Conservation (phyloP, 768 basidiomycete species). For the Cystofilobasidium bisporidii region DNA sequence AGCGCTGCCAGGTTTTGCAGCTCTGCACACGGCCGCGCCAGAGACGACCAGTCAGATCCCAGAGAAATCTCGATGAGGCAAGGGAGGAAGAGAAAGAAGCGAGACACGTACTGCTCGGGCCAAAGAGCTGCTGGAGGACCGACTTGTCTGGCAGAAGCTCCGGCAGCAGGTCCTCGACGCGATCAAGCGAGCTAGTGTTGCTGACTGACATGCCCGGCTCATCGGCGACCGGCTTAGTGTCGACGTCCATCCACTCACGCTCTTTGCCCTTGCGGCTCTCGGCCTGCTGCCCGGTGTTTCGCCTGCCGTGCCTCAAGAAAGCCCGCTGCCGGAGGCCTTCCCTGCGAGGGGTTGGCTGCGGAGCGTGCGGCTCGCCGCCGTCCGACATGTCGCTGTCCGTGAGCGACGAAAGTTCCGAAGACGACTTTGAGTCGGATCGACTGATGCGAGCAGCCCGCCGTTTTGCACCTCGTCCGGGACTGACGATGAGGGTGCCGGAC, state of each 20-base stretch:
- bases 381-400: background rate
- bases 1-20: background rate
- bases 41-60: background rate
- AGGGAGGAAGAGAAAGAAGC: background rate
- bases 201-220: background rate
- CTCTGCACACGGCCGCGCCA: background rate
- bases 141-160: background rate
- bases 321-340: background rate
- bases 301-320: background rate
- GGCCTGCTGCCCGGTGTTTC: background rate
- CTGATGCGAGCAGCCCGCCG: background rate
- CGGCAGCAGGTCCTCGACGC: background rate
- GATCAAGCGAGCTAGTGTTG: background rate
- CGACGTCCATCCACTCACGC: background rate
- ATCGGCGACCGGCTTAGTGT: background rate
- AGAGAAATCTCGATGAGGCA: background rate
- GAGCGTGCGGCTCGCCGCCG: background rate
- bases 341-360: background rate
- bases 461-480: background rate
- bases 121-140: conserved; percentile 6
- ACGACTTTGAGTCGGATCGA: background rate
- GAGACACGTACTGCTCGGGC: background rate
- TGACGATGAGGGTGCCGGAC: background rate
- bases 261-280: background rate
- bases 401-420: background rate